These are phyloP conservation scores for Aspergillus aculeatus DNA, from an alignment of 2,329 filamentous ascomycete genomes.

Conservation along the genomic window DNA sequence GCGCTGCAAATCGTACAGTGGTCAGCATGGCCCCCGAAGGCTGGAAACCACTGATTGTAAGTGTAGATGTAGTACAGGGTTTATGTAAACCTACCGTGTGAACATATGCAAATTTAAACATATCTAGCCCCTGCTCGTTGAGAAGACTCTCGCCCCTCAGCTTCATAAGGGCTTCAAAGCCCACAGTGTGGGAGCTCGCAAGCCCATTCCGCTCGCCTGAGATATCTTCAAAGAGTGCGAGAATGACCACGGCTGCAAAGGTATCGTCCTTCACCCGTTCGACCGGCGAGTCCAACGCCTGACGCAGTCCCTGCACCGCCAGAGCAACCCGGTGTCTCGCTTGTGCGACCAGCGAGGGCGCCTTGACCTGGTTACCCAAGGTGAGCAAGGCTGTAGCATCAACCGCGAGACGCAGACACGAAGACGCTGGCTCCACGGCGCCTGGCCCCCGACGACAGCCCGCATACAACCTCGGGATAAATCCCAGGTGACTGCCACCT, in stretches of 20 bases:
- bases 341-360: slow-evolving; percentile 26
- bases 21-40: neutral
- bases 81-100: slow-evolving; percentile 30
- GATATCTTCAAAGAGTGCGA: slow-evolving; percentile 42
- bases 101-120: slow-evolving; percentile 39
- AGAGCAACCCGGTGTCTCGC: slow-evolving; percentile 34
- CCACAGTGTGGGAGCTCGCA: slow-evolving; percentile 36
- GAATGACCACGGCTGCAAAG: slow-evolving; percentile 37
- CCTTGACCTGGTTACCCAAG: slow-evolving; percentile 30
- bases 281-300: slow-evolving; percentile 29
- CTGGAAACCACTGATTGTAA: no score
- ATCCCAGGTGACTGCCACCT: slow-evolving; percentile 35
- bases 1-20: slow-evolving; percentile 24
- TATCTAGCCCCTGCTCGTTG: slow-evolving; percentile 32
- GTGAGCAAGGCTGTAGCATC: slow-evolving; percentile 38
- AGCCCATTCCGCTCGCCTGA: slow-evolving; percentile 37
- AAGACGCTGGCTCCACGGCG: slow-evolving; percentile 18
- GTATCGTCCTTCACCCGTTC: slow-evolving; percentile 38
- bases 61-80: neutral
- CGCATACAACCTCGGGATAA: slow-evolving; percentile 37
- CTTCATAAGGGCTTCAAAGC: slow-evolving; percentile 37
- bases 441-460: slow-evolving; percentile 22
- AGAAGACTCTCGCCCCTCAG: slow-evolving; percentile 33
- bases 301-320: slow-evolving; percentile 30
- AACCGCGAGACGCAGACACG: slow-evolving; percentile 35